Conservation (phyloP, 176 grass and related monocot species). For the Eragrostis nindensis region DNA sequence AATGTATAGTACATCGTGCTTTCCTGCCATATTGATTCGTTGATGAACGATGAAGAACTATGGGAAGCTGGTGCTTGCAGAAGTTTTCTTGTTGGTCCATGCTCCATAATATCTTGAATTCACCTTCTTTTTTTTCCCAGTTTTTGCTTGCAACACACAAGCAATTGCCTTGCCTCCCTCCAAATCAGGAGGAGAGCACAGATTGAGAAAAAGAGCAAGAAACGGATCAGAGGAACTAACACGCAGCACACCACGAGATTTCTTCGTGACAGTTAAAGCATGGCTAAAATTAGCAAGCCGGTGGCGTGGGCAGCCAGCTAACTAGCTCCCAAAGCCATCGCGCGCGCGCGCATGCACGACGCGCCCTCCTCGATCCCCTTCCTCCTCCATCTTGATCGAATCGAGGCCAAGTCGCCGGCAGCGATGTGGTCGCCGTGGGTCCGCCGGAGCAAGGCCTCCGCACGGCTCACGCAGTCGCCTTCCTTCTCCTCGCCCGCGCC, state of each 20-base stretch:
- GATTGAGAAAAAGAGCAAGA: background rate
- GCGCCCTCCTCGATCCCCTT: background rate
- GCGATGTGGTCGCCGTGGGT: slow-evolving; percentile 62
- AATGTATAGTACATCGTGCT: no score
- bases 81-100: background rate
- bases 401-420: slow-evolving; percentile 25
- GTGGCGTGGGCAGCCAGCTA: slow-evolving; percentile 20
- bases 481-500: slow-evolving; percentile 29
- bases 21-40: no score
- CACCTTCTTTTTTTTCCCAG: no score
- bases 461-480: slow-evolving; percentile 43
- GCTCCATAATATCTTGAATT: background rate
- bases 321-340: slow-evolving; percentile 23
- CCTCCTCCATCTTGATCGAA: slow-evolving; percentile 9
- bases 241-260: slow-evolving; percentile 16
- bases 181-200: background rate
- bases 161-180: background rate
- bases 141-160: background rate
- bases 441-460: slow-evolving; percentile 34
- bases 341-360: slow-evolving; percentile 38
- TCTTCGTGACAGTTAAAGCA: slow-evolving; percentile 13
- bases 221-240: background rate
- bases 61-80: background rate
- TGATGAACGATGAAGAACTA: no score
- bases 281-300: slow-evolving; percentile 52